phyloP scores from a whole-genome alignment of 2,329 filamentous ascomycete species.

The Teratosphaeria gauchensis region DNA sequence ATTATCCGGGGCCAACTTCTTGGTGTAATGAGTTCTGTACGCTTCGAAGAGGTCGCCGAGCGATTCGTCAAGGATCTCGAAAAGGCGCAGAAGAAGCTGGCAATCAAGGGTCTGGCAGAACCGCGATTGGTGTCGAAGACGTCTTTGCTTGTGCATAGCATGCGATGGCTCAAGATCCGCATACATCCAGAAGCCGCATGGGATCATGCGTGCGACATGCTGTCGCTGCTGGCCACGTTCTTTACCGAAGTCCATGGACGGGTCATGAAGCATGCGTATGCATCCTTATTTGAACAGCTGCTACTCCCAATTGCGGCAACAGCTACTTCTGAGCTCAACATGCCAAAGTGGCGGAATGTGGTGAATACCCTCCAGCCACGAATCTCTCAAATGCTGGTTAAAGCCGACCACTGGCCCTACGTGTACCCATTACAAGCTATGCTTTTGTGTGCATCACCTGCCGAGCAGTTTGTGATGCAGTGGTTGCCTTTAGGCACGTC shows the following conservation, averaged over 20 bases:
- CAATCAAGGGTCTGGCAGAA: constrained; percentile 57
- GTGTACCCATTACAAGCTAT: constrained; percentile 83
- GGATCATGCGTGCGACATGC: constrained; percentile 81
- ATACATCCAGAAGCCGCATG: constrained; percentile 64
- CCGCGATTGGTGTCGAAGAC: constrained; percentile 70
- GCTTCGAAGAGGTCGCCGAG: constrained; percentile 73
- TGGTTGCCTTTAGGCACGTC: constrained; percentile 76
- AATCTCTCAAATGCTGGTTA: constrained; percentile 74
- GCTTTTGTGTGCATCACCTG: constrained; percentile 76
- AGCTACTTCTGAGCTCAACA: constrained; percentile 64
- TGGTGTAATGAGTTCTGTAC: constrained; percentile 91
- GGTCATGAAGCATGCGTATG: constrained; percentile 87
- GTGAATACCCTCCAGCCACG: constrained; percentile 68
- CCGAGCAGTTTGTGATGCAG: constrained; percentile 72
- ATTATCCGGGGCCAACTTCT: constrained; percentile 84
- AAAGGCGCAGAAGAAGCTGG: constrained; percentile 63
- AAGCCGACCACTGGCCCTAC: constrained; percentile 83
- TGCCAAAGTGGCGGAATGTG: constrained; percentile 80
- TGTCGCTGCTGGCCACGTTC: constrained; percentile 68
- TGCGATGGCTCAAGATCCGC: constrained; percentile 78
- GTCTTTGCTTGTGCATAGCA: constrained; percentile 78
- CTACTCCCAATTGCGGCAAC: constrained; percentile 78
- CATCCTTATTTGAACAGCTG: constrained; percentile 78
- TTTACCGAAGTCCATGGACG: constrained; percentile 82
- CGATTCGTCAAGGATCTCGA: constrained; percentile 77